A percentile compares a stretch with the other conserved stretches of the same genome.
Evolutionary conservation across 139 green algal genomes (phyloP).

Genomic region (Haematococcus sp.): DNA sequence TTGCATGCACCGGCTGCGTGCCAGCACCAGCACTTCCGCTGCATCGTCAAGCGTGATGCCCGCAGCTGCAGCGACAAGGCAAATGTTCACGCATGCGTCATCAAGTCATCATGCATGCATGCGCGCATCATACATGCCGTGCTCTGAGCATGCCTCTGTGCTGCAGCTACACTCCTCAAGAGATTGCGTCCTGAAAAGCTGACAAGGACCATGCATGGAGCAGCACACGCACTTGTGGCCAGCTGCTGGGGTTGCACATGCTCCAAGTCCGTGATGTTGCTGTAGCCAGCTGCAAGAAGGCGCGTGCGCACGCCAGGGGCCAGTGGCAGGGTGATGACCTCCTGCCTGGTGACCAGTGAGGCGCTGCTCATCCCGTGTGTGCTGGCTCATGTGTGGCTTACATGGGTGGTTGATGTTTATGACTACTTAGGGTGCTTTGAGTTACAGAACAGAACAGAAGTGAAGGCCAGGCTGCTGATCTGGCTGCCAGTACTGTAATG

Average conservation of each 20-base stretch:
- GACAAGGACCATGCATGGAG: constrained; percentile 1
- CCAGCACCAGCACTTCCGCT: constrained; percentile 25
- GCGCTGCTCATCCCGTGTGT: not conserved
- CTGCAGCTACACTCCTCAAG: no score
- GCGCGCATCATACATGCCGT: no score
- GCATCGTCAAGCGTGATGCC: constrained; percentile 30
- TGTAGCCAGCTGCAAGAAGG: constrained; percentile 23
- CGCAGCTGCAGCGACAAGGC: constrained; percentile 4
- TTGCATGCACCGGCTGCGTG: not conserved
- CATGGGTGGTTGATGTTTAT: no score
- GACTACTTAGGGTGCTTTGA: no score
- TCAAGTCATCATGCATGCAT: no score
- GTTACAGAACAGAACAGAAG: no score
- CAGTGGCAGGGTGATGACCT: constrained; percentile 34
- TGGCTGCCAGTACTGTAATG: no score
- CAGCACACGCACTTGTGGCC: constrained; percentile 16
- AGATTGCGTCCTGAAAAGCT: no score
- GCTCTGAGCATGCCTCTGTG: no score
- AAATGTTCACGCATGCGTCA: no score
- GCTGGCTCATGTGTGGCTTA: no score
- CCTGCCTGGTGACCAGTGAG: constrained; percentile 1
- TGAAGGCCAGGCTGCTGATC: no score
- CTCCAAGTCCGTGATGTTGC: constrained; percentile 18
- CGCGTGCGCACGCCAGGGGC: constrained; percentile 19
- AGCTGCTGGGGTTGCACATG: constrained; percentile 2